Evolutionary conservation across 2,329 filamentous ascomycete species (phyloP).

Genomic region (Botryosphaeria dothidea): DNA sequence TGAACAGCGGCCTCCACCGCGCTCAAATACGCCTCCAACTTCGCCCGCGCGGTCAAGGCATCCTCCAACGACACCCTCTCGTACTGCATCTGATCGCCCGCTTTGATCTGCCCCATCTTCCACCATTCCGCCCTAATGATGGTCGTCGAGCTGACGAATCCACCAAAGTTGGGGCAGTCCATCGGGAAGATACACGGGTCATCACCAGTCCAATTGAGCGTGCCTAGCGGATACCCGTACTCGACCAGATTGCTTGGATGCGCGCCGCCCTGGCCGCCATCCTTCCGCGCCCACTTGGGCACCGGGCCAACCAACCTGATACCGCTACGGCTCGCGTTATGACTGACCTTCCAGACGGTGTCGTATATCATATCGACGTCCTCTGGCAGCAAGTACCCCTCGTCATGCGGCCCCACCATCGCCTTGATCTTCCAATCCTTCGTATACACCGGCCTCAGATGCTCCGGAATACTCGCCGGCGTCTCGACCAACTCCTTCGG

Average conservation of each 20-base stretch:
- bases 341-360: slow-evolving; percentile 60
- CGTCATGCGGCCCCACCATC: slow-evolving; percentile 59
- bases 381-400: slow-evolving; percentile 53
- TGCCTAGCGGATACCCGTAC: slow-evolving; percentile 60
- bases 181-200: slow-evolving; percentile 61
- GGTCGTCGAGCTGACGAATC: slow-evolving; percentile 59
- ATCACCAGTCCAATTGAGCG: slow-evolving; percentile 63
- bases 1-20: slow-evolving; percentile 44
- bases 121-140: slow-evolving; percentile 60
- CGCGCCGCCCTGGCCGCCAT: slow-evolving; percentile 64
- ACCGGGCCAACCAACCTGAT: slow-evolving; percentile 61
- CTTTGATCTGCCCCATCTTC: slow-evolving; percentile 63
- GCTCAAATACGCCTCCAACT: slow-evolving; percentile 48
- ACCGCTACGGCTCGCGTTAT: slow-evolving; percentile 62
- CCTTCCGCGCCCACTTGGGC: slow-evolving; percentile 59
- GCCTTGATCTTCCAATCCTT: slow-evolving; percentile 54
- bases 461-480: slow-evolving; percentile 42
- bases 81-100: slow-evolving; percentile 58
- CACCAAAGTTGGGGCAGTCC: slow-evolving; percentile 62
- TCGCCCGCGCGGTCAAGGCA: slow-evolving; percentile 48
- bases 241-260: slow-evolving; percentile 59
- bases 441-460: slow-evolving; percentile 51
- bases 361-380: slow-evolving; percentile 60
- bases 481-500: slow-evolving; percentile 30
- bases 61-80: slow-evolving; percentile 53